These are phyloP conservation scores for Ophiostoma fasciatum DNA, from an alignment of 2,329 filamentous ascomycete genomes.

Conservation along the genomic window DNA sequence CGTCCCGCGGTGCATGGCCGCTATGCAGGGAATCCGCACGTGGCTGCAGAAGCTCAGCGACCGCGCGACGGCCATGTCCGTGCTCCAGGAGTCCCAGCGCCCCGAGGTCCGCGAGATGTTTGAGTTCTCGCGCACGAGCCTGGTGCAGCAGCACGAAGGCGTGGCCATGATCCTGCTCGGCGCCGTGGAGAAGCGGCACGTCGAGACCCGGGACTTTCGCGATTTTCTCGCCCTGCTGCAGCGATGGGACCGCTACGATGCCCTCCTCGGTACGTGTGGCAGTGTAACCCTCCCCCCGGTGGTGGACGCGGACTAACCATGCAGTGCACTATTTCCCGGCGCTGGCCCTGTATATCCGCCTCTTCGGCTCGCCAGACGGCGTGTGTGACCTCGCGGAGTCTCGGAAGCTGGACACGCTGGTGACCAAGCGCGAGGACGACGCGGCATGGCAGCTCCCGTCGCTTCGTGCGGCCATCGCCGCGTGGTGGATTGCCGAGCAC, in stretches of 20 bases:
- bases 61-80: slow-evolving; percentile 56
- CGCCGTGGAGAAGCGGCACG: slow-evolving; percentile 62
- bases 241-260: slow-evolving; percentile 63
- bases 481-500: slow-evolving; percentile 89
- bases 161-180: slow-evolving; percentile 68
- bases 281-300: too few relatives aligned
- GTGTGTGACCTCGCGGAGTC: slow-evolving; percentile 53
- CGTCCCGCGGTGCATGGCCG: slow-evolving; percentile 57
- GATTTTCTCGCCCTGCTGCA: slow-evolving; percentile 54
- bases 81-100: slow-evolving; percentile 49
- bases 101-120: slow-evolving; percentile 61
- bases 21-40: slow-evolving; percentile 60
- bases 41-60: slow-evolving; percentile 67
- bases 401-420: slow-evolving; percentile 50
- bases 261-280: slow-evolving; percentile 33
- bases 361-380: slow-evolving; percentile 65
- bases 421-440: slow-evolving; percentile 53
- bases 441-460: slow-evolving; percentile 58
- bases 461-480: slow-evolving; percentile 62
- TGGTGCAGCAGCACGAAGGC: slow-evolving; percentile 81
- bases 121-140: slow-evolving; percentile 63
- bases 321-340: slow-evolving; percentile 74
- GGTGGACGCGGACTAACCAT: too few relatives aligned
- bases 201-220: slow-evolving; percentile 56
- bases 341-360: slow-evolving; percentile 59